Percentiles rank a stretch among this genome's conserved stretches.
These are phyloP conservation scores for Rickenella mellea DNA, from an alignment of 768 basidiomycete species.

Conservation along the genomic window DNA sequence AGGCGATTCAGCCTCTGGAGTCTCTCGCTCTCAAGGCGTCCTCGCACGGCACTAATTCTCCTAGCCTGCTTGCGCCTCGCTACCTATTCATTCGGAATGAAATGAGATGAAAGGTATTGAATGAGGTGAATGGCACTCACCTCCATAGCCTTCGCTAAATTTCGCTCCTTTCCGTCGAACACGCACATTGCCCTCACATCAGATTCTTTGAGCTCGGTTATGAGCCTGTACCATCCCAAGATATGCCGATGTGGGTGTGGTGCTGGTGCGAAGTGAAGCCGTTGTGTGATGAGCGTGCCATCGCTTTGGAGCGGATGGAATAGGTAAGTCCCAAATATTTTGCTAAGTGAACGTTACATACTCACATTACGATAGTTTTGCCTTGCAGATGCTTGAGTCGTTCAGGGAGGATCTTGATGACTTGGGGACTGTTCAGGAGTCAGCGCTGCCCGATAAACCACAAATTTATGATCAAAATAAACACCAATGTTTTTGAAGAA, in stretches of 20 bases:
- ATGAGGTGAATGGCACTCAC: constrained; percentile 25
- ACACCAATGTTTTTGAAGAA: constrained; percentile 59
- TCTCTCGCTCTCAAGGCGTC: constrained; percentile 48
- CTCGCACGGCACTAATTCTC: constrained; percentile 38
- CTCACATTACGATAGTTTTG: constrained; percentile 70
- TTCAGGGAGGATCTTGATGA: constrained; percentile 52
- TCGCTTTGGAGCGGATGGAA: constrained; percentile 43
- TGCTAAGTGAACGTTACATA: constrained; percentile 3
- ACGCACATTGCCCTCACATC: constrained; percentile 61
- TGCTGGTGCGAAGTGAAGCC: constrained; percentile 62
- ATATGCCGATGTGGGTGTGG: constrained; percentile 63
- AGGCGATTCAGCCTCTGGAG: constrained; percentile 39
- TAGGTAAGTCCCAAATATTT: constrained; percentile 5
- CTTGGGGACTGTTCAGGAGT: constrained; percentile 40
- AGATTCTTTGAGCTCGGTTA: constrained; percentile 48
- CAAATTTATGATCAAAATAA: constrained; percentile 7
- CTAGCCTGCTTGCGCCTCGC: constrained; percentile 46
- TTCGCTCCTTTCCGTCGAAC: constrained; percentile 68
- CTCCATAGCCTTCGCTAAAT: constrained; percentile 60
- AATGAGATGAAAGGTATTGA: background rate
- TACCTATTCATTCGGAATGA: constrained; percentile 26
- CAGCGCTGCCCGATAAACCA: background rate
- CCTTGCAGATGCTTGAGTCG: constrained; percentile 53
- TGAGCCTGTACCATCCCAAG: constrained; percentile 68
- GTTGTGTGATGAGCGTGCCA: constrained; percentile 78